These are phyloP conservation scores for Galerina sulciceps DNA, from an alignment of 768 basidiomycete genomes.

Conservation along the genomic window DNA sequence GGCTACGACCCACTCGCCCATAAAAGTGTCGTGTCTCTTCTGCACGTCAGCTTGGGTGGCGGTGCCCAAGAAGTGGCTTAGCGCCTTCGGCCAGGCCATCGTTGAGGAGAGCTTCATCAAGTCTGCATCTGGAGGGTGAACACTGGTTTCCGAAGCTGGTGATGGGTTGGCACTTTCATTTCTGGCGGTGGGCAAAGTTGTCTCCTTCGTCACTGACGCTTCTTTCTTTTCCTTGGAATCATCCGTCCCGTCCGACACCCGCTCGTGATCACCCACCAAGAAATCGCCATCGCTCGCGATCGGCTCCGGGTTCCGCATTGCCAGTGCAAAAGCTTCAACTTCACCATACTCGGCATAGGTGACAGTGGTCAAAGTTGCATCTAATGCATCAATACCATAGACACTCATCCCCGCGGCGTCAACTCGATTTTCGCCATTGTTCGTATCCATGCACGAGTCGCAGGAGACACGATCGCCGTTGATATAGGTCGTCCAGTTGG, in stretches of 20 bases:
- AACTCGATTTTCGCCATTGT: background rate
- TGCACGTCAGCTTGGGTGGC: background rate
- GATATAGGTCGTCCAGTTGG: background rate
- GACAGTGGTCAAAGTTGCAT: background rate
- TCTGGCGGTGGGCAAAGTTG: background rate
- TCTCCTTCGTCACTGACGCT: background rate
- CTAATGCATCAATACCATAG: background rate
- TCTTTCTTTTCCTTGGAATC: background rate
- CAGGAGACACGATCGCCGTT: background rate
- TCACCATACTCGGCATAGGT: too few species aligned
- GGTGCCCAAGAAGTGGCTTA: background rate
- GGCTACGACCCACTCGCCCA: background rate
- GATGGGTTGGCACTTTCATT: background rate
- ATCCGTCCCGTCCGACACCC: too few species aligned
- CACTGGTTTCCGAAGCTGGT: background rate
- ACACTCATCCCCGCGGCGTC: background rate
- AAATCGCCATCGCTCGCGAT: too few species aligned
- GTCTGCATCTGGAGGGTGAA: background rate
- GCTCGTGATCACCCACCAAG: too few species aligned
- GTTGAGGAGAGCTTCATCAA: background rate
- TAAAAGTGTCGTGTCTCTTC: background rate
- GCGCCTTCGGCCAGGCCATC: background rate
- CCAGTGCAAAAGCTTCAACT: too few species aligned
- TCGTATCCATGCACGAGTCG: background rate
- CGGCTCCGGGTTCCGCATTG: too few species aligned